A percentile compares a stretch with the other conserved stretches of the same genome.
Evolutionary conservation across 1,139 yeast species (phyloP).

Genomic region (Saccharomyces hybrid): DNA sequence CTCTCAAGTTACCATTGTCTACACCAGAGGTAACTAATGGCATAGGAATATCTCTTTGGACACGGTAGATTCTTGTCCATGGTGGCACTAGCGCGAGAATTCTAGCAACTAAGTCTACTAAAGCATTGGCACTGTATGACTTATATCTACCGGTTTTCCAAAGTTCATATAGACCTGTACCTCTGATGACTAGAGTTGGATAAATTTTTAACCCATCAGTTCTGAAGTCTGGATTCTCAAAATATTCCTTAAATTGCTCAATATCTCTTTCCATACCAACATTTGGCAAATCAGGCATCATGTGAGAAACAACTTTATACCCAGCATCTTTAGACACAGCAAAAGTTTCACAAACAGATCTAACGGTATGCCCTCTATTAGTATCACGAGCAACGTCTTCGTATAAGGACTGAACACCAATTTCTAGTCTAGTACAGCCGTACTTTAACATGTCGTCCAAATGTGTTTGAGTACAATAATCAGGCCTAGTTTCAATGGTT

Average conservation of each 20-base stretch:
- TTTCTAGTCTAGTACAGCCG: constrained; percentile 94
- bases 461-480: constrained; percentile 95
- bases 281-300: constrained; percentile 99
- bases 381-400: constrained; percentile 99
- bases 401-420: constrained; percentile 94
- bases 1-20: constrained; percentile 94
- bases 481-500: constrained; percentile 97
- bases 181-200: constrained; percentile 94
- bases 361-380: constrained; percentile 96
- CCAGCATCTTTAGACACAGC: constrained; percentile 97
- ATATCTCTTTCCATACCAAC: constrained; percentile 98
- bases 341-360: constrained; percentile 92
- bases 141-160: constrained; percentile 96
- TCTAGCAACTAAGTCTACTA: constrained; percentile 90
- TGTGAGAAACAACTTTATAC: constrained; percentile 92
- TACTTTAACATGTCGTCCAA: constrained; percentile 90
- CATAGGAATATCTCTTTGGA: constrained; percentile 98
- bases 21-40: constrained; percentile 97
- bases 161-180: constrained; percentile 92
- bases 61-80: constrained; percentile 98
- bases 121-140: constrained; percentile 89
- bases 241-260: constrained; percentile 91
- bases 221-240: constrained; percentile 93
- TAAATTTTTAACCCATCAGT: constrained; percentile 94
- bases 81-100: constrained; percentile 96